Percentiles rank a stretch among this genome's conserved stretches.
Evolutionary conservation across 495 filamentous ascomycete species (phyloP).

Genomic region (Bathelium albidoporum): DNA sequence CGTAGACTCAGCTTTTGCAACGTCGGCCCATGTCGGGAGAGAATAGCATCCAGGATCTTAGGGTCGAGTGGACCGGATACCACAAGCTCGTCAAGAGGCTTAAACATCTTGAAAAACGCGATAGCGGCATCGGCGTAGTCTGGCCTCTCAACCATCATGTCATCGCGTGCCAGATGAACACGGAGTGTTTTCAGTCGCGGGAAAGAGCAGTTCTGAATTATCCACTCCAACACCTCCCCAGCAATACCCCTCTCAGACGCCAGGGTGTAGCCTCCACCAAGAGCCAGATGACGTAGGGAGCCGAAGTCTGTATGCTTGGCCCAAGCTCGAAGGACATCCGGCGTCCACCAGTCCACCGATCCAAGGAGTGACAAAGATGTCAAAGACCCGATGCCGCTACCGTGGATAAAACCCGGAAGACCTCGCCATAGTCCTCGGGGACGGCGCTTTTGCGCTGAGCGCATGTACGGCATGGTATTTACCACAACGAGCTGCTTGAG

Average conservation of each 20-base stretch:
- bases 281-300: slow-evolving; percentile 12
- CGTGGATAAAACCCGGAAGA: slow-evolving; percentile 11
- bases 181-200: slow-evolving; percentile 8
- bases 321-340: slow-evolving; percentile 10
- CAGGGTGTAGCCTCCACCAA: slow-evolving; percentile 6
- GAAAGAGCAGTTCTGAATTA: slow-evolving; percentile 12
- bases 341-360: neutral
- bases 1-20: slow-evolving; percentile 12
- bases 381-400: slow-evolving; percentile 10
- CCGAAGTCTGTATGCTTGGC: slow-evolving; percentile 13
- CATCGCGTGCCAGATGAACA: slow-evolving; percentile 10
- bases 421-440: slow-evolving; percentile 11
- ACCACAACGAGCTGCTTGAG: slow-evolving; percentile 13
- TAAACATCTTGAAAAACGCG: slow-evolving; percentile 13
- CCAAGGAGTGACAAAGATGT: slow-evolving; percentile 13
- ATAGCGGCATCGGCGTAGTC: slow-evolving; percentile 13
- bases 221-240: slow-evolving; percentile 3
- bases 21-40: slow-evolving; percentile 10
- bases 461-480: neutral
- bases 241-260: neutral
- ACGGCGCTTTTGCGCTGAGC: neutral
- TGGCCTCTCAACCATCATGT: slow-evolving; percentile 7
- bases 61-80: slow-evolving; percentile 10
- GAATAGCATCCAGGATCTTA: slow-evolving; percentile 9
- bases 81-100: slow-evolving; percentile 11